Evolutionary conservation across 108 stramenopile genomes (phyloP).

Genomic region (Parmales sp.): DNA sequence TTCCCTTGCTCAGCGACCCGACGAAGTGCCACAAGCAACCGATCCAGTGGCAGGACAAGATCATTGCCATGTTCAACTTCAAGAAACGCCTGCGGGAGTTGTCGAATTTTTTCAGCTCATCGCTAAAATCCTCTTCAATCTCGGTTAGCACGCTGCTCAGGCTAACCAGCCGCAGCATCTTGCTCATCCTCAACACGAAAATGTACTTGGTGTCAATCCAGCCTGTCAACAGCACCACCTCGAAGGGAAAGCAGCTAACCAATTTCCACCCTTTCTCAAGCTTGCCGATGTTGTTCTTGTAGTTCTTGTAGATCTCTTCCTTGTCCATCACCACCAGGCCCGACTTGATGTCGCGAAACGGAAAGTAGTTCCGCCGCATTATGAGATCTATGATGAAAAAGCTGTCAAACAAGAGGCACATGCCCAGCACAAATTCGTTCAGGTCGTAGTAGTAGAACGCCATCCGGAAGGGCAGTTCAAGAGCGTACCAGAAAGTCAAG

Average conservation of each 20-base stretch:
- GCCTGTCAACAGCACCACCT: background rate
- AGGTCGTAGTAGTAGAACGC: background rate
- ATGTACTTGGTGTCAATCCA: background rate
- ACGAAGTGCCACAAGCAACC: slow-evolving; percentile 2
- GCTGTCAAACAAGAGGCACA: background rate
- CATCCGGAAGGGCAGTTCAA: background rate
- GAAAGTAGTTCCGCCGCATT: background rate
- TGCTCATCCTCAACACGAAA: background rate
- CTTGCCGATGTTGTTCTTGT: background rate
- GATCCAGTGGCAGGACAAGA: background rate
- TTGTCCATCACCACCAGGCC: background rate
- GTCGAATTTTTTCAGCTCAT: background rate
- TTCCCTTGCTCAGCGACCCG: background rate
- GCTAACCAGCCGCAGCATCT: background rate
- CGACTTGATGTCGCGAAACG: background rate
- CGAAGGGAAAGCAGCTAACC: background rate
- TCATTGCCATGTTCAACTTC: slow-evolving; percentile 6
- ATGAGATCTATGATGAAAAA: background rate
- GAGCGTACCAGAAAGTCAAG: background rate
- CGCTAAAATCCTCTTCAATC: background rate
- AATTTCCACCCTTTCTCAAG: background rate
- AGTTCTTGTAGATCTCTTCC: background rate
- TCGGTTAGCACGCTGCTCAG: background rate
- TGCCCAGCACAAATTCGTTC: background rate
- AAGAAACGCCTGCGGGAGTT: background rate